Evolutionary conservation across 2,329 filamentous ascomycete genomes (phyloP).

Genomic region (Trichophyton verrucosum): DNA sequence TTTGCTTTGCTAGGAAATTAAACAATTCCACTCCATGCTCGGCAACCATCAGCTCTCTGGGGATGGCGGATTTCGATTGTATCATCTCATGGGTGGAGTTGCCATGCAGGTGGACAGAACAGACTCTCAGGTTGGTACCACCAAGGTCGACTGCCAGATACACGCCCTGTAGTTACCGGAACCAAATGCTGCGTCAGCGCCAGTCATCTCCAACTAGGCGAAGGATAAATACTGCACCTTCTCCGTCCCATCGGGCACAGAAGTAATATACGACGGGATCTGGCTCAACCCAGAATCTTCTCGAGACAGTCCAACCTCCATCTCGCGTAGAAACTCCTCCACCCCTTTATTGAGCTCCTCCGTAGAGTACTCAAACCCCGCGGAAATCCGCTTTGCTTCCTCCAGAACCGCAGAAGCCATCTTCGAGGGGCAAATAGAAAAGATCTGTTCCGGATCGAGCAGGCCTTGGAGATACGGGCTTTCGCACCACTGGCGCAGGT

Average conservation of each 20-base stretch:
- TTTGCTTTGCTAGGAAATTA: slow-evolving; percentile 81
- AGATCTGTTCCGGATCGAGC: background rate
- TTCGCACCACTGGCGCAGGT: slow-evolving; percentile 5
- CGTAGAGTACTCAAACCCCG: slow-evolving; percentile 73
- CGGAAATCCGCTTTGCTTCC: slow-evolving; percentile 67
- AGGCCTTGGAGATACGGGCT: slow-evolving; percentile 1
- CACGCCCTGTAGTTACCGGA: slow-evolving; percentile 52
- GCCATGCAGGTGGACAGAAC: slow-evolving; percentile 84
- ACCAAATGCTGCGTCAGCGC: background rate
- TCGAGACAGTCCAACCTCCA: slow-evolving; percentile 70
- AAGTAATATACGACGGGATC: slow-evolving; percentile 94
- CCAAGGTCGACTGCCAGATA: slow-evolving; percentile 97
- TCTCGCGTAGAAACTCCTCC: slow-evolving; percentile 72
- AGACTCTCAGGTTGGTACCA: slow-evolving; percentile 96
- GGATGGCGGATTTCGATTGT: slow-evolving; percentile 85
- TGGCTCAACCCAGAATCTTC: slow-evolving; percentile 75
- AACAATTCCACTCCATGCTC: slow-evolving; percentile 81
- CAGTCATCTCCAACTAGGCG: background rate
- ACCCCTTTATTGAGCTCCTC: slow-evolving; percentile 69
- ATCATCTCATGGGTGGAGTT: slow-evolving; percentile 91
- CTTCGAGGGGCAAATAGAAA: slow-evolving; percentile 3
- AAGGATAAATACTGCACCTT: slow-evolving; percentile 48
- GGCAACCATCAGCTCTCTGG: slow-evolving; percentile 77
- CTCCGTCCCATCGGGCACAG: slow-evolving; percentile 91
- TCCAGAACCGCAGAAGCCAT: slow-evolving; percentile 34